Evolutionary conservation across 2,329 filamentous ascomycete species (phyloP), one percentile per base, ranked within the genome.

Genomic region (Penicillium sp.): DNA sequence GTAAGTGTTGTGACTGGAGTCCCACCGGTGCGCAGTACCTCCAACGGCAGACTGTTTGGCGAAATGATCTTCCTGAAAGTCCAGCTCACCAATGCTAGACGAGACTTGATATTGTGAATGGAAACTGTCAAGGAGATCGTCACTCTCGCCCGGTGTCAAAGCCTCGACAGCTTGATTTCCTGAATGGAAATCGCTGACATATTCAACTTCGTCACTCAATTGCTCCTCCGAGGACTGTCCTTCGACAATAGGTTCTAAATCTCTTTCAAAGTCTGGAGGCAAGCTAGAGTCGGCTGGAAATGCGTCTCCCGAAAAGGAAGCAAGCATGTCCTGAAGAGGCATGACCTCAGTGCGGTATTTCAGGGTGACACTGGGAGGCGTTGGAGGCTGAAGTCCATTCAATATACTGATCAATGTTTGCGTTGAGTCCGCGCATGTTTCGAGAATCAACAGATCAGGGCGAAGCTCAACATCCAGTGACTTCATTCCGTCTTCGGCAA

Each of bases 401-500:
- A 92, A 75, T 39, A 95, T 81, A 2, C 83, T 81, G 47, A 96
- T 87, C 13, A 99, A 79, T 0, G 94, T 99, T 69, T 96, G 91
- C 0, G 91, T 97, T 1, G 94, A 99, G 72, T 99, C 94, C 28
- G 94, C 94, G 65, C 95, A 99, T 1, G 92, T 95, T 71, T 99
- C 94, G 6, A 99, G 76, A 31, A 99, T 86, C 48, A 99, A 79
- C 1, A 99, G 79, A 59, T 95, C 88, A 65, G 96, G 92, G 55
- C 85, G 85, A 43, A 97, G 76, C 58, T 95, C 89, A 1, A 96
- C 80, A 60, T 94, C 87, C 13, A 96, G 72, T 38, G 84, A 82
- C 58, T 86, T 87, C 28, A 85, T 79, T 0, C 80, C 82, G 33
- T 85, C 81, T 1, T 76, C 76, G 2, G 78, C 77, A 38, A 81